Conservation (phyloP, 495 filamentous ascomycete genomes). For the Diplogelasinospora grovesii region DNA sequence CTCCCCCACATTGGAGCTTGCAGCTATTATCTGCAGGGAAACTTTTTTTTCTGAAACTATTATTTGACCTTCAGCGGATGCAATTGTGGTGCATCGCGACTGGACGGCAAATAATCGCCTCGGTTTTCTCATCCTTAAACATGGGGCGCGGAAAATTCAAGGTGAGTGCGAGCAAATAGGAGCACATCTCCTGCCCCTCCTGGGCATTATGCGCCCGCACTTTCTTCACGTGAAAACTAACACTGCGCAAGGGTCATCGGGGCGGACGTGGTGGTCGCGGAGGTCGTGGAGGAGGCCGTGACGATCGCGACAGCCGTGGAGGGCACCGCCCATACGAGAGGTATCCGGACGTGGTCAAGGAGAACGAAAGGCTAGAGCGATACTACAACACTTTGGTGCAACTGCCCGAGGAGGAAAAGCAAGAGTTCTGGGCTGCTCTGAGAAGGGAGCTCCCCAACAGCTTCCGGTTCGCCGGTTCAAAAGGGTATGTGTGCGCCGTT, state of each 20-base stretch:
- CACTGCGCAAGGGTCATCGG: conserved; percentile 7
- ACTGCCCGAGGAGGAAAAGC: conserved; percentile 63
- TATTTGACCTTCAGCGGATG: conserved; percentile 6
- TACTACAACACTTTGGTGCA: conserved; percentile 77
- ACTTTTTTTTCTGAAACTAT: conserved; percentile 3
- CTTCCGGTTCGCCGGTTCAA: conserved; percentile 92
- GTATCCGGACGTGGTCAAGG: conserved; percentile 56
- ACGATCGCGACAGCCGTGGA: conserved; percentile 12
- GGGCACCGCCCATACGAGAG: conserved; percentile 30
- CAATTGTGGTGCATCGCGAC: conserved; percentile 19
- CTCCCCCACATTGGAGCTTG: neutral
- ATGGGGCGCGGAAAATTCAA: conserved; percentile 19
- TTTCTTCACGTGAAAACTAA: neutral
- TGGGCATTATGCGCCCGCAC: neutral
- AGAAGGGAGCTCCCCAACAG: conserved; percentile 84
- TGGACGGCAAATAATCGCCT: conserved; percentile 6
- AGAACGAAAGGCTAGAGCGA: conserved; percentile 69
- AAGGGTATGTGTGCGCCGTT: conserved; percentile 51
- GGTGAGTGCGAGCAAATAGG: too few relatives aligned
- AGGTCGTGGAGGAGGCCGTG: conserved; percentile 15
- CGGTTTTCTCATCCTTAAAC: conserved; percentile 7
- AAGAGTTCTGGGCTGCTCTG: conserved; percentile 75
- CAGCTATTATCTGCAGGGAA: neutral
- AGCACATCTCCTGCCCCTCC: too few relatives aligned
- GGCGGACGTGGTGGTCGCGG: conserved; percentile 14